Percentiles rank a stretch among this genome's conserved stretches.
These are phyloP conservation scores for Artemisia annua DNA, from an alignment of 129 eudicot species.

Conservation along the genomic window DNA sequence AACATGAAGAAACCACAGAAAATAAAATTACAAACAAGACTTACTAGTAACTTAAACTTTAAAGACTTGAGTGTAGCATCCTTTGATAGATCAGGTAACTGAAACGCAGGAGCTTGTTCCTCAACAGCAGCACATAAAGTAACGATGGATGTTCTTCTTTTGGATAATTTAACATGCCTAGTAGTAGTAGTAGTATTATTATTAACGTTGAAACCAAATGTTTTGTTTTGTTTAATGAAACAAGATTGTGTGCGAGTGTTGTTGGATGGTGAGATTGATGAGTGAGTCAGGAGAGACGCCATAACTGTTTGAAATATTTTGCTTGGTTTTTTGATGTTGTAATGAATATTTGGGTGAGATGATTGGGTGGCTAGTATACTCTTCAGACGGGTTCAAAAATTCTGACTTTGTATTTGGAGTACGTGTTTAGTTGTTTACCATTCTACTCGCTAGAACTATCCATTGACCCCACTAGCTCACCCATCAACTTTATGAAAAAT, in stretches of 20 bases:
- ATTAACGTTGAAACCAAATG: neutral
- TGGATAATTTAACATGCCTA: constrained; percentile 6
- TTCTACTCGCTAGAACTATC: constrained; percentile 10
- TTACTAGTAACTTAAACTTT: constrained; percentile 63
- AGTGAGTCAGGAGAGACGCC: constrained; percentile 32
- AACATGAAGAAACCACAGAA: neutral
- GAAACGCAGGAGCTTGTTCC: constrained; percentile 23
- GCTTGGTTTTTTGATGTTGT: no score
- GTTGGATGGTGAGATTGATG: constrained; percentile 21
- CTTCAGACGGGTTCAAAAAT: no score
- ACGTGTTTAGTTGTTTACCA: neutral
- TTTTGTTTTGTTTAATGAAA: neutral
- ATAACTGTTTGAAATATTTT: constrained; percentile 6
- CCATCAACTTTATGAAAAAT: no score
- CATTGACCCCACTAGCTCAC: neutral
- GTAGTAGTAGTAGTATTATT: neutral
- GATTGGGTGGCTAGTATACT: neutral
- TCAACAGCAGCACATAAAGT: constrained; percentile 9
- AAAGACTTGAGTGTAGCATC: constrained; percentile 22
- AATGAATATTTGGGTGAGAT: neutral
- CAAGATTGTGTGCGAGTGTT: constrained; percentile 13
- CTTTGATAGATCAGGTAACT: constrained; percentile 22
- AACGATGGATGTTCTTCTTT: constrained; percentile 13
- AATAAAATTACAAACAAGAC: neutral
- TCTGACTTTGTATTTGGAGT: neutral